Evolutionary conservation across 345 rosid genomes (phyloP).

Genomic region (Chamaenerion angustifolium): DNA sequence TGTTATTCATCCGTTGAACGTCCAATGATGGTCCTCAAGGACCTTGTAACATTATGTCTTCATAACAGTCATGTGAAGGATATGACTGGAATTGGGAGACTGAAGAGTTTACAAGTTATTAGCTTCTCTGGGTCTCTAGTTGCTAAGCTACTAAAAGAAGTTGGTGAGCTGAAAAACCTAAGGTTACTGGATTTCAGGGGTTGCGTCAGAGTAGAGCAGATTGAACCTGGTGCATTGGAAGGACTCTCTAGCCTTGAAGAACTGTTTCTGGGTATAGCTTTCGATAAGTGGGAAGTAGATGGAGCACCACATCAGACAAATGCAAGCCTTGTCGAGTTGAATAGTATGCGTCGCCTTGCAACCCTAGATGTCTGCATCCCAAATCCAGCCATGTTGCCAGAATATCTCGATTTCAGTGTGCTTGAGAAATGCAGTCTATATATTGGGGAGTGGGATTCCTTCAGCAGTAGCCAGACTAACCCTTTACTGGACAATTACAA

Average conservation of each 20-base stretch:
- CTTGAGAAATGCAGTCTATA: not conserved
- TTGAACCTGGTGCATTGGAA: not conserved
- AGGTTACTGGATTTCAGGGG: not conserved
- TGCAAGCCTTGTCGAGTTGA: conserved; percentile 1
- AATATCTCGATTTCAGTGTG: not conserved
- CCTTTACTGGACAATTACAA: no score
- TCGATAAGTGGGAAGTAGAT: not conserved
- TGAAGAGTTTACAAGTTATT: not conserved
- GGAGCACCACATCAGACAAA: not conserved
- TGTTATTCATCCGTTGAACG: not conserved
- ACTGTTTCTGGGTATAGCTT: not conserved
- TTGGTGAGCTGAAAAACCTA: not conserved
- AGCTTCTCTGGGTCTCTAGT: not conserved
- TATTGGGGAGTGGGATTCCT: not conserved
- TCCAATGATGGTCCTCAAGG: rapidly evolving
- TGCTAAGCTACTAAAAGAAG: not conserved
- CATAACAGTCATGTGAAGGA: no score
- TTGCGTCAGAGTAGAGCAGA: rapidly evolving
- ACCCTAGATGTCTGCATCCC: conserved; percentile 1
- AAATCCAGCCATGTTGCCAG: not conserved
- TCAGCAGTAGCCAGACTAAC: not conserved
- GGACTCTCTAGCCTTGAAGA: not conserved
- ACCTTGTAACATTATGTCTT: not conserved
- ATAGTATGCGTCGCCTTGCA: not conserved
- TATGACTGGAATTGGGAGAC: no score